Evolutionary conservation across 495 filamentous ascomycete species (phyloP), one percentile per base, ranked within the genome.

Genomic region (Chaetomium tenue): DNA sequence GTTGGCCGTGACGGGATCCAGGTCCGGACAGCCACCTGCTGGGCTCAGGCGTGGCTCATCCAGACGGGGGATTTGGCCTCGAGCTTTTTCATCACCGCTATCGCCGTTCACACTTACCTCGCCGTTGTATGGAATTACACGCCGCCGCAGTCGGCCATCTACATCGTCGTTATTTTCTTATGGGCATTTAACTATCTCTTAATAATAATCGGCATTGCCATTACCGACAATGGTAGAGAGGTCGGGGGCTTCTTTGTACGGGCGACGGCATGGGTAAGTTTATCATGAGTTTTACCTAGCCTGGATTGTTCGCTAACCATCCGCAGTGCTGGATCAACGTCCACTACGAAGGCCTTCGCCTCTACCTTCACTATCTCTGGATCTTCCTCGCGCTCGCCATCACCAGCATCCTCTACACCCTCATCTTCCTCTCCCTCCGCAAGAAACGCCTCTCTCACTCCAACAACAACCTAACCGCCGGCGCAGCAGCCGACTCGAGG

Each of bases 311-410:
- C 40, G 69, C 30, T 67, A n/a, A 28, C 40, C 25, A 50, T 12
- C 28, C 47, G 0, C 64, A 89, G 89, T 91, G 89, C 74, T 91
- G 89, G 89, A 83, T 91, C 39, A 87, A 83, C 66, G 71, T 78
- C 46, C 72, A 80, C 1, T 90, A 86, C 73, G 81, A 86, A 61
- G 68, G 72, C 7, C 77, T 86, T 47, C 89, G 89, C 65, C 82
- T 93, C 0, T 85, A 83, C 79, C 82, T 88, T 22, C 90, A 93
- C 68, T 93, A 93, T 70, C 80, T 92, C 66, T 93, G 87, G 84
- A 89, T 92, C 74, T 91, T 92, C 76, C 74, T 91, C 52, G 78
- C 83, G 58, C 83, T 91, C 64, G 84, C 87, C 67, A 71, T 85
- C 22, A 90, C 87, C 15, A 80, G 87, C 54, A 62, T 78, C 47